Base-by-base conservation (phyloP, 2,329 filamentous ascomycete genomes). In the Ophidiomyces ophidiicola region DNA sequence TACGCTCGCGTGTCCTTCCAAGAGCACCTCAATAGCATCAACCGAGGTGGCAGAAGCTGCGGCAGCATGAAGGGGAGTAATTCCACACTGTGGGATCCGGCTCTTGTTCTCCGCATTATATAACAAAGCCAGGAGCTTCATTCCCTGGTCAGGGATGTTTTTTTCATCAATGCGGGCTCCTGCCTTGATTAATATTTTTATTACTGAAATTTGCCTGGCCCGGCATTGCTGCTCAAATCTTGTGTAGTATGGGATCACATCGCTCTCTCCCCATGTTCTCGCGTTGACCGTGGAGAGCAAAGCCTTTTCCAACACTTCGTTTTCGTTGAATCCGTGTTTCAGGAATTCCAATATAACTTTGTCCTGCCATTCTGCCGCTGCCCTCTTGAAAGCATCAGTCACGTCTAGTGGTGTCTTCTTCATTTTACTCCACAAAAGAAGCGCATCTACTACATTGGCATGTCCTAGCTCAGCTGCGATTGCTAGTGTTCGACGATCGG, bases 21-120 rank as follows among this genome's bases (percentile, higher is more conserved):
- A 18, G 7, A 44, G 19, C 15, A 41, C 19, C 18, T 21, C 21
- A 7, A 41, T 24, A n/a, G 11, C 23, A 12, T 11, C 23, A 5
- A 15, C 28, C 7, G 30, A 32, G 21, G 28, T 30, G n/a, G 8
- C 20, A 17, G 21, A 21, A 14, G 36, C 32, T 6, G 21, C 28
- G 14, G 36, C 36, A 5, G 15, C 10, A 11, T 39, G 36, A 24
- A 39, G 36, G 26, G 36, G 29, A n/a, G 36, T 39, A 1, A 21
- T 39, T 12, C 20, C n/a, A n/a, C n/a, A n/a, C n/a, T n/a, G n/a
- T 32, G 7, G 19, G 21, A 24, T 32, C 6, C n/a, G n/a, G n/a
- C n/a, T n/a, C n/a, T n/a, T n/a, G n/a, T n/a, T n/a, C n/a, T n/a
- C n/a, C n/a, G n/a, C n/a, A n/a, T n/a, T n/a, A n/a, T n/a, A n/a